Conservation (phyloP, 768 basidiomycete species). For the Rhodotorula sphaerocarpa region DNA sequence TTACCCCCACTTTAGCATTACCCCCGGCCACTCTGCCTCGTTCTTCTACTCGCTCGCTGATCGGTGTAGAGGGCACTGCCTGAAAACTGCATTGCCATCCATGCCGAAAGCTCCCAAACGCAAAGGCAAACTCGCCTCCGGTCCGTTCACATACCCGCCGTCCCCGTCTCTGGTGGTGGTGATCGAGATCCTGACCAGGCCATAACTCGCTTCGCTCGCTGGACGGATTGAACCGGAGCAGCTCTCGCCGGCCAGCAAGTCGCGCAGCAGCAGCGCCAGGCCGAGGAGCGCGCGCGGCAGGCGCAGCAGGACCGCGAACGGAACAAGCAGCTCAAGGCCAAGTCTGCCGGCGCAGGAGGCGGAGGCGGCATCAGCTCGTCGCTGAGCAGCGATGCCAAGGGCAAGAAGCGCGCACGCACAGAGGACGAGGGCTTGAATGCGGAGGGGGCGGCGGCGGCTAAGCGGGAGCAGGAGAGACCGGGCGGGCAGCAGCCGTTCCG, state of each 20-base stretch:
- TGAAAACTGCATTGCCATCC: no score
- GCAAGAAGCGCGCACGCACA: slow-evolving; percentile 9
- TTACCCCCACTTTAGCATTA: no score
- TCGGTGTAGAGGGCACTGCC: no score
- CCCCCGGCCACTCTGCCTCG: no score
- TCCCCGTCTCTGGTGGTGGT: neutral
- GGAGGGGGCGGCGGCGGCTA: neutral
- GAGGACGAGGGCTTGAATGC: neutral
- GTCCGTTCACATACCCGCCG: neutral
- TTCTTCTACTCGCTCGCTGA: no score
- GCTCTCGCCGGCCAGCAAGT: slow-evolving; percentile 15
- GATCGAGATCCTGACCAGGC: no score
- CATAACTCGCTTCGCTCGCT: neutral
- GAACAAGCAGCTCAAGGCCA: slow-evolving; percentile 2
- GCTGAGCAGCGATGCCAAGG: no score
- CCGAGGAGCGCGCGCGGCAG: slow-evolving; percentile 9
- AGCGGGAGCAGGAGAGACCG: neutral
- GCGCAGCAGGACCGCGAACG: slow-evolving; percentile 6
- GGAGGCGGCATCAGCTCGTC: neutral
- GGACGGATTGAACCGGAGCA: neutral
- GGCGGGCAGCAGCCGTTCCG: slow-evolving; percentile 23
- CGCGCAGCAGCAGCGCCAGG: neutral
- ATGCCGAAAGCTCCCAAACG: slow-evolving; percentile 2
- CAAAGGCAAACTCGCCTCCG: slow-evolving; percentile 24
- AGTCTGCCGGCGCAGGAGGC: neutral